Base-by-base conservation (phyloP, 352 stramenopile genomes). In the Pythium phragmiticola region DNA sequence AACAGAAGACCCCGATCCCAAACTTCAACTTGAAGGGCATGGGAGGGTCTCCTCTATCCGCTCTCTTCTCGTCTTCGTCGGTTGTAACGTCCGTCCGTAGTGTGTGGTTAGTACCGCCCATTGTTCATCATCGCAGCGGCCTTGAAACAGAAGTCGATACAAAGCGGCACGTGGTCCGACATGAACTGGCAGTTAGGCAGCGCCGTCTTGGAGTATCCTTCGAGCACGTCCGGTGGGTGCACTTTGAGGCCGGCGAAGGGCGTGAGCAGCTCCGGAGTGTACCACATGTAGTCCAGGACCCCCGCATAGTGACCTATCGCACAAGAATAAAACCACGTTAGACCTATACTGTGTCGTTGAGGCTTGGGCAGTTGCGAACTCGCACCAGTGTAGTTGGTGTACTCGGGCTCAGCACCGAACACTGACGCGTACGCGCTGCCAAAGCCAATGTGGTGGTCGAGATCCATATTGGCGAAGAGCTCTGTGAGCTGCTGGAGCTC, bases 241-340 rank as follows among this genome's bases (percentile, higher is more conserved):
- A 99, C 89, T 41, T 96, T 93, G 26, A 98, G 89, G 0, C 96
- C 94, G 3, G 93, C 95, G 51, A 99, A 88, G 26, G 97, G 90
- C 55, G 87, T 92, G 55, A 99, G 72, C 68, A 94, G 90, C 68
- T 95, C 86, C 8, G 87, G 80, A 17, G 90, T 98, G 82, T 98
- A 98, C 96, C 97, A 99, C 66, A 99, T 96, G 72, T 99, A 99
- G 76, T 99, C 98, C 47, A 96, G 78, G 12, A 97, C 87, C 37
- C 98, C 98, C 51, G 90, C 95, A 90, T 98, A 99, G 59, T 92
- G 84, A 30, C 83, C 80, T 94, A 61, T 88, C 3, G 39, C 39
- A 46, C 17, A 17, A 46, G 1, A 46, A 19, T 46, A 46, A 9
- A 46, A 46, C 13, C 13, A 21, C 3, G 39, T 46, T 46, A 46